A percentile compares a stretch with the other conserved stretches of the same genome.
These are phyloP conservation scores for Chytriomyces sp. DNA, from an alignment of 192 early-diverging fungal genomes.

Conservation along the genomic window DNA sequence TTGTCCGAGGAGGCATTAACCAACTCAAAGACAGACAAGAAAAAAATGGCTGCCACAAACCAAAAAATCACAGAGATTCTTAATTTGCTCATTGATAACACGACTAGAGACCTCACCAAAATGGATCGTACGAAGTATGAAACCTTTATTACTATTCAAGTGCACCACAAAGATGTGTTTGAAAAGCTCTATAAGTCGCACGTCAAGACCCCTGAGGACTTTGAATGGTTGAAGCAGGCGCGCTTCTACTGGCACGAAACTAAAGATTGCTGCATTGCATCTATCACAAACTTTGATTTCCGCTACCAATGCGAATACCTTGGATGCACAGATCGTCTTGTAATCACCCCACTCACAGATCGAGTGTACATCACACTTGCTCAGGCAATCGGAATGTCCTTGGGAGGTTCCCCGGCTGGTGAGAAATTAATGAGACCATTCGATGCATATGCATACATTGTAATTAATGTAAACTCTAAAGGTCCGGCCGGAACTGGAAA, in stretches of 20 bases:
- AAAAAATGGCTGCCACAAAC: conserved; percentile 62
- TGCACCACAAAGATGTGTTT: conserved; percentile 69
- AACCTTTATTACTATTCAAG: conserved; percentile 70
- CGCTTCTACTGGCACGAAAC: conserved; percentile 72
- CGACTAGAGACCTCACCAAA: conserved; percentile 63
- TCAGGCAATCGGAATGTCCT: conserved; percentile 66
- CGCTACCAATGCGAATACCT: conserved; percentile 67
- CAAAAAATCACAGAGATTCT: conserved; percentile 62
- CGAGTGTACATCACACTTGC: conserved; percentile 64
- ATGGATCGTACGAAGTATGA: conserved; percentile 69
- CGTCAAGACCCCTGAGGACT: conserved; percentile 61
- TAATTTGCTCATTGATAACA: conserved; percentile 64
- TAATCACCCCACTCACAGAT: conserved; percentile 68
- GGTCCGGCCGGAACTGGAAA: conserved; percentile 56
- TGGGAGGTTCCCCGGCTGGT: conserved; percentile 66
- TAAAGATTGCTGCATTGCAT: conserved; percentile 65
- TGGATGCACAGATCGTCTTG: conserved; percentile 64
- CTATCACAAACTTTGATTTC: conserved; percentile 71
- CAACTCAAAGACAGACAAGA: conserved; percentile 62
- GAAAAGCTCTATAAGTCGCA: conserved; percentile 65
- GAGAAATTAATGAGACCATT: conserved; percentile 42
- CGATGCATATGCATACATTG: neutral
- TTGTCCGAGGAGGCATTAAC: conserved; percentile 63
- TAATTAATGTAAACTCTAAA: neutral
- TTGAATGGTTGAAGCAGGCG: conserved; percentile 69